phyloP scores from a whole-genome alignment of 306 rosid genomes.

The Fagus sylvatica region DNA sequence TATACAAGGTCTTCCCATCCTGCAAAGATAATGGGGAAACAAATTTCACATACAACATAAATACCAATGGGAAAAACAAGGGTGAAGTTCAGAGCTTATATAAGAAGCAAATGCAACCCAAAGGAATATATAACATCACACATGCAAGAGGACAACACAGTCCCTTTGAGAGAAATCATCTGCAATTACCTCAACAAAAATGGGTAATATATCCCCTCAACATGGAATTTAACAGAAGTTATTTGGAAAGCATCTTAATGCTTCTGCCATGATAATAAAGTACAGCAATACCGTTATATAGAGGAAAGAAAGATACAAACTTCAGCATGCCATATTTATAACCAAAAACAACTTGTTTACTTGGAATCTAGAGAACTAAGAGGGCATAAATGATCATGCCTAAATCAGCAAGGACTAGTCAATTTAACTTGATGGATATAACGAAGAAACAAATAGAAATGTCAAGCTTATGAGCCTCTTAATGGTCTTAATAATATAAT shows the following conservation, averaged over 20 bases:
- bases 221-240: background rate
- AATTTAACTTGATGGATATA: background rate
- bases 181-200: background rate
- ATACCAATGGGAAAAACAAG: background rate
- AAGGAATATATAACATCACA: background rate
- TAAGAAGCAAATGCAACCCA: background rate
- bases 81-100: background rate
- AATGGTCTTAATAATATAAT: background rate
- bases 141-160: background rate
- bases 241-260: background rate
- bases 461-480: background rate
- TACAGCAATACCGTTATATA: background rate
- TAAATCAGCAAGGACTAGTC: background rate
- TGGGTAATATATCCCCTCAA: background rate
- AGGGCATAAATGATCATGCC: background rate
- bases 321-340: background rate
- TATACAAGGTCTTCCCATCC: constrained; percentile 6
- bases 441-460: background rate
- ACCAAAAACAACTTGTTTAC: background rate
- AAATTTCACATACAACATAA: background rate
- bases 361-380: background rate
- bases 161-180: background rate
- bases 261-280: background rate
- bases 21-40: constrained; percentile 35
- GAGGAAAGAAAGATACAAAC: background rate